Evolutionary conservation across 805 yeast genomes (phyloP), one percentile per base, ranked within the genome.

Genomic region (Zygoascus flipseniorum): DNA sequence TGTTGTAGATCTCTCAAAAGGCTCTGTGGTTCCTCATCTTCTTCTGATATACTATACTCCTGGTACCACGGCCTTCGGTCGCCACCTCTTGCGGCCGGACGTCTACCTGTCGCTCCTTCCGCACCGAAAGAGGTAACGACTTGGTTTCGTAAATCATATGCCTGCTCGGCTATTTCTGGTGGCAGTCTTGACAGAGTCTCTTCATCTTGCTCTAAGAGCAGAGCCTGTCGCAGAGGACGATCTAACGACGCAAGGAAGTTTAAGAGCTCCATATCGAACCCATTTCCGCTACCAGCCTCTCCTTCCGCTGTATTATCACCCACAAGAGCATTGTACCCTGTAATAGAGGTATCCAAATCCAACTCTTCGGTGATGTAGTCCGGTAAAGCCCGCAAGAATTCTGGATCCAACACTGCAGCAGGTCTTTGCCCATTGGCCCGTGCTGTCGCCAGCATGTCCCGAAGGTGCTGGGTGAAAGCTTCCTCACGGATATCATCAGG

Each of bases 401-500:
- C 89, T 0, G 89, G 84, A 59, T 84, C 95, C 51, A 87, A 78
- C 14, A 31, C 52, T 60, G 86, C 95, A 45, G 74, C 84, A 28
- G 52, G 39, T 3, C 44, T 14, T 35, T 39, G 51, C 4, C 53
- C 50, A 16, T 50, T 43, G 1, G 60, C 35, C 55, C 93, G 74
- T n/a, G 49, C 49, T 31, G 49, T 16, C 6, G 41, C 18, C 5
- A 46, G 19, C 54, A 90, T 73, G 59, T 87, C 93, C 43, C 89
- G 72, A 6, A 89, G 72, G 62, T 89, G 96, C 57, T 89, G 92
- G 0, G 90, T 80, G 63, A 87, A 82, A 0, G 89, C 97, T 63
- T 90, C 97, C 57, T 89, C 95, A 49, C 97, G 74, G 86, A 90
- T 86, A 51, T 87, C 93, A 45, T 88, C 96, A 0, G 97, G 97